Percentiles rank a stretch among this genome's conserved stretches.
Conservation (phyloP, 257 asterid species). For the Nicotiana benthamiana region DNA sequence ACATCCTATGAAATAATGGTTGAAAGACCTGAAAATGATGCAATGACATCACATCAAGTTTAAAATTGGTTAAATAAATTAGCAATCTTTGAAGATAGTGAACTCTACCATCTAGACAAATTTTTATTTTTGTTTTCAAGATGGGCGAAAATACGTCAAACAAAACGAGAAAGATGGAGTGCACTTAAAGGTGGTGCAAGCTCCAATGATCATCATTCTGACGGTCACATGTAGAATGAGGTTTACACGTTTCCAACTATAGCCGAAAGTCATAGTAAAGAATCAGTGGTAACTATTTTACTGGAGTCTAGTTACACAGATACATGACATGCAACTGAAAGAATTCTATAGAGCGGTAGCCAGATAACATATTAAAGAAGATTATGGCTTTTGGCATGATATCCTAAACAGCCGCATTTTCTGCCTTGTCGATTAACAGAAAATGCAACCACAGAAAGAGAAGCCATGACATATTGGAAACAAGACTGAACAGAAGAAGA, state of each 20-base stretch:
- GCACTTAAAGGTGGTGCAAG: not conserved
- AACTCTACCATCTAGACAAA: not conserved
- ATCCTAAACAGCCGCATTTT: not conserved
- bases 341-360: not conserved
- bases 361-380: not conserved
- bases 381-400: not conserved
- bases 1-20: not conserved
- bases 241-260: not conserved
- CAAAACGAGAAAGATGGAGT: not conserved
- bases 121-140: not conserved
- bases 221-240: not conserved
- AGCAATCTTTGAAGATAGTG: not conserved
- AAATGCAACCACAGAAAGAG: not conserved
- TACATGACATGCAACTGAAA: not conserved
- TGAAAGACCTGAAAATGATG: not conserved
- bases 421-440: not conserved
- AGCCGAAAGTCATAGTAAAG: not conserved
- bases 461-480: not conserved
- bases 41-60: not conserved
- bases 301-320: not conserved
- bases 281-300: not conserved
- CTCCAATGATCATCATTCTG: not conserved
- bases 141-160: not conserved
- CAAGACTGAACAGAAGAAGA: not conserved
- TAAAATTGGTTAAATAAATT: not conserved